Conservation (phyloP, 129 eudicot genomes). For the Chrysanthemum makinoi region DNA sequence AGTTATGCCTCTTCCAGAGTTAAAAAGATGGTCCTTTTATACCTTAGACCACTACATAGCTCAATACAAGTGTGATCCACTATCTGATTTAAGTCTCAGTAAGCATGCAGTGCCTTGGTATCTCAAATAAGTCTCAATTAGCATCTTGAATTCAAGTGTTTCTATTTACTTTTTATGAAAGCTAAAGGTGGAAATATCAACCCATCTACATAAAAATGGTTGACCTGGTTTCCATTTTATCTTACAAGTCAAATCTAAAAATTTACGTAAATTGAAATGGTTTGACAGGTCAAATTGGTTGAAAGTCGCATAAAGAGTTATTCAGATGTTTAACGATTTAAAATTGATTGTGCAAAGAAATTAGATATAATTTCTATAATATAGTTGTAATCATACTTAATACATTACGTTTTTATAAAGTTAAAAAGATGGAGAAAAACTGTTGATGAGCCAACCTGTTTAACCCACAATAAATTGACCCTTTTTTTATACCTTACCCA, state of each 20-base stretch:
- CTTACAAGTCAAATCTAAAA: background rate
- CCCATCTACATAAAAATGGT: background rate
- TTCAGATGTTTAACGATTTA: background rate
- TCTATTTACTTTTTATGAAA: background rate
- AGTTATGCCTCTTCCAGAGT: constrained; percentile 77
- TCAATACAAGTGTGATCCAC: constrained; percentile 81
- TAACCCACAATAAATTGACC: too few relatives aligned
- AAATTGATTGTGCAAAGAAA: background rate
- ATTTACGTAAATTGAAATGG: background rate
- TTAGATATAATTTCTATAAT: too few relatives aligned
- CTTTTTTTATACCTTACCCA: too few relatives aligned
- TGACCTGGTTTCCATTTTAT: background rate
- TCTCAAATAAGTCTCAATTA: background rate
- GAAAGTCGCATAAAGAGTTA: background rate
- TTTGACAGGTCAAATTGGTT: background rate
- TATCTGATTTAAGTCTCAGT: constrained; percentile 88
- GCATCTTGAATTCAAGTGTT: background rate
- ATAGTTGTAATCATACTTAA: too few relatives aligned
- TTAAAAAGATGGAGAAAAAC: too few relatives aligned
- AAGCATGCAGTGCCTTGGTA: constrained; percentile 27
- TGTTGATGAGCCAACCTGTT: too few relatives aligned
- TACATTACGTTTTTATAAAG: too few relatives aligned
- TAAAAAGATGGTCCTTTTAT: constrained; percentile 89
- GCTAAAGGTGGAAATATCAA: background rate
- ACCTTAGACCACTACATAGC: constrained; percentile 83